A percentile compares a stretch with the other conserved stretches of the same genome.
These are phyloP conservation scores for Kodamaea arcana DNA, from an alignment of 1,139 yeast genomes.

Conservation along the genomic window DNA sequence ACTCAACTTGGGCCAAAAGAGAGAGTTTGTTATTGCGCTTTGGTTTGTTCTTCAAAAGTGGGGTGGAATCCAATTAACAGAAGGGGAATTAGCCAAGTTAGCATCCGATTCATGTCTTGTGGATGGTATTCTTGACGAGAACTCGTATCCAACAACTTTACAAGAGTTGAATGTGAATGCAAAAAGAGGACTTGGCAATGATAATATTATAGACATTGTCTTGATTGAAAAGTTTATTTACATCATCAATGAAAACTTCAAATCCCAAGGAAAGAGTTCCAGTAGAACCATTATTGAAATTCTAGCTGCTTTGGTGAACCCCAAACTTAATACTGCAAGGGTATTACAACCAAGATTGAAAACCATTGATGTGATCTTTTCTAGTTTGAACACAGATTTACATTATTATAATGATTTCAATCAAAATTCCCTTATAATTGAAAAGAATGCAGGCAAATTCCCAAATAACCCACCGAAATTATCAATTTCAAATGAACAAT, in stretches of 20 bases:
- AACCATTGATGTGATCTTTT: constrained; percentile 28
- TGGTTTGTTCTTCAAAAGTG: constrained; percentile 32
- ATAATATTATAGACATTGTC: constrained; percentile 19
- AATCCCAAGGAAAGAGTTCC: constrained; percentile 17
- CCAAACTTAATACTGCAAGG: constrained; percentile 15
- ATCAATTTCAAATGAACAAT: constrained; percentile 23
- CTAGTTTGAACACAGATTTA: constrained; percentile 31
- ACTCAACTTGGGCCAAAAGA: constrained; percentile 27
- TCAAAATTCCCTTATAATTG: constrained; percentile 17
- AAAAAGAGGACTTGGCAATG: constrained; percentile 5
- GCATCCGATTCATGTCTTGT: constrained; percentile 1
- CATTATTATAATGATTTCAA: constrained; percentile 34
- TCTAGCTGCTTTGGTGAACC: constrained; percentile 19
- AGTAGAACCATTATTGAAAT: constrained; percentile 22
- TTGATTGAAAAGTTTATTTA: constrained; percentile 33
- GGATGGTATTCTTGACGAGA: constrained; percentile 4
- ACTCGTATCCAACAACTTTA: constrained; percentile 8
- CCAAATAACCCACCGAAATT: constrained; percentile 22
- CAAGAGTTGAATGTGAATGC: constrained; percentile 3
- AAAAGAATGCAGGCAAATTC: constrained; percentile 11
- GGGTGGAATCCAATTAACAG: constrained; percentile 26
- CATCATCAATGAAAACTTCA: constrained; percentile 26
- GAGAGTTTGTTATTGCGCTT: constrained; percentile 26
- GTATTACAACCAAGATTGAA: constrained; percentile 20
- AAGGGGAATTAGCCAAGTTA: constrained; percentile 5